These are phyloP conservation scores for Pyrenula massariospora DNA, from an alignment of 495 filamentous ascomycete species.

Conservation along the genomic window DNA sequence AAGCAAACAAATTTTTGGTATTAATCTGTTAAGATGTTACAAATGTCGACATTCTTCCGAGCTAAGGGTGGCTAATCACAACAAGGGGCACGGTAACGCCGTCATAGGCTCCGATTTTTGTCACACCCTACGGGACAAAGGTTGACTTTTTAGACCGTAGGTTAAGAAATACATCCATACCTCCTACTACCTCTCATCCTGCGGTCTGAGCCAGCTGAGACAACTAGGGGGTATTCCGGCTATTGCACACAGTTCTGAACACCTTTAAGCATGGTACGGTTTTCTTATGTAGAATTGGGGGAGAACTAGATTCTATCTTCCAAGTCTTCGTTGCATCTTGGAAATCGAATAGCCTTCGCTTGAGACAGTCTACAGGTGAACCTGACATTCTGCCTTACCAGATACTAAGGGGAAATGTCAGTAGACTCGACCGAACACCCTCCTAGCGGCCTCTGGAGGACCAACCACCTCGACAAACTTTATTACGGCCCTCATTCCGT, in stretches of 20 bases:
- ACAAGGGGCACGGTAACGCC: no score
- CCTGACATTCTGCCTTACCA: background rate
- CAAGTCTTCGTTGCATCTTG: background rate
- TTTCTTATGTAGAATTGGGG: background rate
- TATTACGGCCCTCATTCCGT: slow-evolving; percentile 33
- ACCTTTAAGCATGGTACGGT: background rate
- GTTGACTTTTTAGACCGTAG: no score
- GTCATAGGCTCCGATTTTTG: no score
- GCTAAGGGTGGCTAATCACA: no score
- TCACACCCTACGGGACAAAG: no score
- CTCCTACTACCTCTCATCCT: background rate
- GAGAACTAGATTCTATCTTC: background rate
- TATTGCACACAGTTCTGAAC: background rate
- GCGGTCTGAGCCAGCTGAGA: background rate
- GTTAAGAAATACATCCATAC: no score
- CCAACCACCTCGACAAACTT: slow-evolving; percentile 24
- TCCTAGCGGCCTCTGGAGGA: slow-evolving; percentile 26
- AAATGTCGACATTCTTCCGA: no score
- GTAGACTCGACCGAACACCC: slow-evolving; percentile 23
- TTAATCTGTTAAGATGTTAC: no score
- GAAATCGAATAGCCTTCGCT: background rate
- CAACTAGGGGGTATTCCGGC: background rate
- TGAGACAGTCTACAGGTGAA: background rate
- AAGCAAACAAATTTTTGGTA: no score
- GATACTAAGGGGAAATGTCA: slow-evolving; percentile 13